Percentiles rank a stretch among this genome's conserved stretches.
These are phyloP conservation scores for Eucalyptus globulus DNA, from an alignment of 345 rosid genomes.

Conservation along the genomic window DNA sequence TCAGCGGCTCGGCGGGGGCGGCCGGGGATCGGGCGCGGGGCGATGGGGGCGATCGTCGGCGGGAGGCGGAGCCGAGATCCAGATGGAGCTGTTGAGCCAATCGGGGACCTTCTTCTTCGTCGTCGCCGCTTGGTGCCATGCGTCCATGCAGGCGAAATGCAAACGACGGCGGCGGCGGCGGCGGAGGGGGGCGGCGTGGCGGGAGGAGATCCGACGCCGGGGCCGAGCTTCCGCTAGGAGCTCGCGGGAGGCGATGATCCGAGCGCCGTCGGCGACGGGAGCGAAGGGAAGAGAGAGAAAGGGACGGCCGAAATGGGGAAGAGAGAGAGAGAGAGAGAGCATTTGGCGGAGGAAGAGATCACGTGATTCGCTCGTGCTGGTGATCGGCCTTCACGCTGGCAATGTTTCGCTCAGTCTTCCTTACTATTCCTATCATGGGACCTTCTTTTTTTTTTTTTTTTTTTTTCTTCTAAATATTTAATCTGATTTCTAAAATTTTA, in stretches of 20 bases:
- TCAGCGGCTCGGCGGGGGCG: slow-evolving; percentile 11
- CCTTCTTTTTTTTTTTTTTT: too few relatives aligned
- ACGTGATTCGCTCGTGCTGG: not conserved
- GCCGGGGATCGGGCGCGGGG: slow-evolving; percentile 3
- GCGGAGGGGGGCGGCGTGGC: not conserved
- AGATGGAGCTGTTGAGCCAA: slow-evolving; percentile 95
- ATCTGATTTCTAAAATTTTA: too few relatives aligned
- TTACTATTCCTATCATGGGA: not conserved
- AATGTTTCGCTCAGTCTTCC: not conserved
- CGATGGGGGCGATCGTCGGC: slow-evolving; percentile 29
- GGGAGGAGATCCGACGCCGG: not conserved
- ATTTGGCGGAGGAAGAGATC: not conserved
- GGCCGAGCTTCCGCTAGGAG: not conserved
- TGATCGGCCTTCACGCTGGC: not conserved
- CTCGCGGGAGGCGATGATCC: not conserved
- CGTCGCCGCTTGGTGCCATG: not conserved
- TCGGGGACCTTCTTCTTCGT: slow-evolving; percentile 77
- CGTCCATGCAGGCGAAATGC: not conserved
- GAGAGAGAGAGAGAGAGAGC: not conserved
- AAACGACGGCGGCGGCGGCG: not conserved
- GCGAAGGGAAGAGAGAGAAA: not conserved
- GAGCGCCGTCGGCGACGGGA: not conserved
- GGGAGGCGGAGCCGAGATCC: slow-evolving; percentile 21
- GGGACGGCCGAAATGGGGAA: not conserved
- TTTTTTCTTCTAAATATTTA: not conserved